A percentile compares a stretch with the other conserved stretches of the same genome.
Evolutionary conservation across 805 yeast genomes (phyloP).

Genomic region (Ogataea polymorpha): DNA sequence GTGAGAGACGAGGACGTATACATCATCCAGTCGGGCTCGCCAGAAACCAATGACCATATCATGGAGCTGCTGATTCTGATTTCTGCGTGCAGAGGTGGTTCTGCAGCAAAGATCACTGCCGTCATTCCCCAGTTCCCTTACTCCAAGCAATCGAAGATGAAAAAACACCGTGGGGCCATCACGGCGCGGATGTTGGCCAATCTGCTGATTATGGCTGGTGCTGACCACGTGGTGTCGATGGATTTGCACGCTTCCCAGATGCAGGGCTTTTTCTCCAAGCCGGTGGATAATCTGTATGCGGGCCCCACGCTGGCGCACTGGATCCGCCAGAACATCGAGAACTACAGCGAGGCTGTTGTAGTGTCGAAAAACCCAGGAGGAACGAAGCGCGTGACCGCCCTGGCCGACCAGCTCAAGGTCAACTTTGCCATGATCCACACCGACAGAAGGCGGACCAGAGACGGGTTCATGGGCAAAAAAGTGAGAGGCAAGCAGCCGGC

Average conservation of each 20-base stretch:
- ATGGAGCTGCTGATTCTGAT: slow-evolving; percentile 94
- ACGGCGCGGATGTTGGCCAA: slow-evolving; percentile 98
- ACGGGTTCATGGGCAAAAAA: slow-evolving; percentile 45
- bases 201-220: slow-evolving; percentile 94
- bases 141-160: slow-evolving; percentile 96
- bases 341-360: slow-evolving; percentile 85
- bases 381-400: slow-evolving; percentile 93
- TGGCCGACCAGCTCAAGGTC: slow-evolving; percentile 94
- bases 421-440: slow-evolving; percentile 99
- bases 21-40: slow-evolving; percentile 86
- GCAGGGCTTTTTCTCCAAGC: slow-evolving; percentile 98
- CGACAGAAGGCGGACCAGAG: slow-evolving; percentile 88
- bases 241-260: slow-evolving; percentile 95
- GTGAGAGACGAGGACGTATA: slow-evolving; percentile 97
- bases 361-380: slow-evolving; percentile 99
- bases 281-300: slow-evolving; percentile 94
- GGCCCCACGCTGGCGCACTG: slow-evolving; percentile 95
- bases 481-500: slow-evolving; percentile 40
- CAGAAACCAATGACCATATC: slow-evolving; percentile 85
- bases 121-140: slow-evolving; percentile 98
- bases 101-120: slow-evolving; percentile 96
- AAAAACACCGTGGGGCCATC: slow-evolving; percentile 97
- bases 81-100: slow-evolving; percentile 95
- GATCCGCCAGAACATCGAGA: slow-evolving; percentile 87
- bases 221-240: slow-evolving; percentile 97